These are phyloP conservation scores for Scalesia atractyloides DNA, from an alignment of 129 eudicot genomes.

Conservation along the genomic window DNA sequence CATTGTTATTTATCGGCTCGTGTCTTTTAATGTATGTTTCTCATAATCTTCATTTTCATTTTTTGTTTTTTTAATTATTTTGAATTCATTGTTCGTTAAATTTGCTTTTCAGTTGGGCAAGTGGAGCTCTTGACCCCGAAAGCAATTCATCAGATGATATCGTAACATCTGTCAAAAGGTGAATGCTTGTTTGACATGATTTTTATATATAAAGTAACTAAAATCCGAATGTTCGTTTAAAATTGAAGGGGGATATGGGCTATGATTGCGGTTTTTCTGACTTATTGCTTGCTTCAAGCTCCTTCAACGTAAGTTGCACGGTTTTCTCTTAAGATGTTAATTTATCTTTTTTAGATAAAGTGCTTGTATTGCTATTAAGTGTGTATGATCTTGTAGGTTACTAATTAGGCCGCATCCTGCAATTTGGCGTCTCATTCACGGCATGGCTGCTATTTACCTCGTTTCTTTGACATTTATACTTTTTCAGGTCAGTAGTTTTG, in stretches of 20 bases:
- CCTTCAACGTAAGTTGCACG: constrained; percentile 84
- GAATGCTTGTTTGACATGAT: constrained; percentile 14
- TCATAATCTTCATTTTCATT: not conserved
- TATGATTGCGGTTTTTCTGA: constrained; percentile 88
- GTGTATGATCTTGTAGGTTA: constrained; percentile 55
- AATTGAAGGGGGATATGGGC: constrained; percentile 94
- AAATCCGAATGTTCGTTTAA: constrained; percentile 13
- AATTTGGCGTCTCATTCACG: constrained; percentile 97
- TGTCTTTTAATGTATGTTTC: constrained; percentile 75
- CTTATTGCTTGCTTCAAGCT: constrained; percentile 95
- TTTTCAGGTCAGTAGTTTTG: constrained; percentile 71
- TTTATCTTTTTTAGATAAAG: constrained; percentile 1
- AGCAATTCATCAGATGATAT: constrained; percentile 56
- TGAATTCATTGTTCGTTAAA: constrained; percentile 9
- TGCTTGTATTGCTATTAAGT: constrained; percentile 9
- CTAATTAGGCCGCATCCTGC: constrained; percentile 98
- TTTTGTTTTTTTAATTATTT: not conserved
- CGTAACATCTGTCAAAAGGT: constrained; percentile 84
- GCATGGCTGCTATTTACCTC: constrained; percentile 89
- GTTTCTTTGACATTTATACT: constrained; percentile 88
- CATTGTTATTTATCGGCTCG: constrained; percentile 85
- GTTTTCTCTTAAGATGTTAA: not conserved
- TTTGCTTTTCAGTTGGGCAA: constrained; percentile 81
- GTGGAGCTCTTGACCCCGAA: constrained; percentile 89
- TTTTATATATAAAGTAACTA: constrained; percentile 8